Percentiles rank a stretch among this genome's conserved stretches.
phyloP scores from a whole-genome alignment of 352 stramenopile genomes.

The Phytophthora gonapodyides region DNA sequence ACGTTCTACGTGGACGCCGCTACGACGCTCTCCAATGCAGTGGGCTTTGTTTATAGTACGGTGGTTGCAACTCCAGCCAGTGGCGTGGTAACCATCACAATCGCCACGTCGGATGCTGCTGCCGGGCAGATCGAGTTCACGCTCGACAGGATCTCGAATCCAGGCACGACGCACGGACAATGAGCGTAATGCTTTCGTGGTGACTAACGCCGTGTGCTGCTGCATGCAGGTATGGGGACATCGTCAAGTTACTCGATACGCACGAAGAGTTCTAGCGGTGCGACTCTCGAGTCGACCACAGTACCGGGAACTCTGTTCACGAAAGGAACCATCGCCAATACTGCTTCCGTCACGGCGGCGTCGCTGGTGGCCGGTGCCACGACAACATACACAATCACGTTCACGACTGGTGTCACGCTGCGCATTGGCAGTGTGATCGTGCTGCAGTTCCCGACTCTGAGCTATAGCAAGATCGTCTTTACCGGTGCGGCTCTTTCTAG shows the following conservation, averaged over 20 bases:
- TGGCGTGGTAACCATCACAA: conserved; percentile 42
- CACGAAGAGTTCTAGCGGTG: conserved; percentile 34
- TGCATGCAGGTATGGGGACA: conserved; percentile 40
- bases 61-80: conserved; percentile 32
- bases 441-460: conserved; percentile 49
- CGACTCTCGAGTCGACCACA: conserved; percentile 43
- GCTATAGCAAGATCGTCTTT: conserved; percentile 46
- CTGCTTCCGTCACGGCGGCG: conserved; percentile 35
- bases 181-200: background rate
- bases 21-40: conserved; percentile 23
- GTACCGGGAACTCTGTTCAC: conserved; percentile 41
- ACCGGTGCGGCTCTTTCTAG: conserved; percentile 25
- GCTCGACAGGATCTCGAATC: conserved; percentile 59
- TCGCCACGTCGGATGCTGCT: conserved; percentile 25
- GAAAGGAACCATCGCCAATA: conserved; percentile 22
- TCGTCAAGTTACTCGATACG: conserved; percentile 48
- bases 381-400: conserved; percentile 39
- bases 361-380: conserved; percentile 39
- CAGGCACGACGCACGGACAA: conserved; percentile 33
- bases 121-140: conserved; percentile 48
- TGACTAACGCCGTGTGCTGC: background rate
- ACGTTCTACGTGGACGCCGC: conserved; percentile 49
- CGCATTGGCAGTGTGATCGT: conserved; percentile 47
- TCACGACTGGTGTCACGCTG: conserved; percentile 50
- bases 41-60: conserved; percentile 37